phyloP scores from a whole-genome alignment of 2,329 filamentous ascomycete species.

The Aspergillus aculeatinus region DNA sequence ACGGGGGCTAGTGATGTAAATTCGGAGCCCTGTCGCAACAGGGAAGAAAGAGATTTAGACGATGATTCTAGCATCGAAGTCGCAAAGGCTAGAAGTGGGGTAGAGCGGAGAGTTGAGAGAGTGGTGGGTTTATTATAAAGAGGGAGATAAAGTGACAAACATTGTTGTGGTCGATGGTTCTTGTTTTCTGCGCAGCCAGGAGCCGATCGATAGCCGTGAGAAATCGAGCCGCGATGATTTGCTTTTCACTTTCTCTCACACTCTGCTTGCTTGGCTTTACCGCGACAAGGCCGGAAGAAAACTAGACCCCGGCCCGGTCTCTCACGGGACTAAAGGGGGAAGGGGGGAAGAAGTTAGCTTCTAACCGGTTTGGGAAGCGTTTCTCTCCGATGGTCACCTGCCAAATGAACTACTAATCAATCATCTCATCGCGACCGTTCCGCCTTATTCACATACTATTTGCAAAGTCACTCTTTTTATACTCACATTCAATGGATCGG shows the following conservation, averaged over 20 bases:
- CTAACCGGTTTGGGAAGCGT: not conserved
- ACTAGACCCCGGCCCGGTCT: conserved; percentile 21
- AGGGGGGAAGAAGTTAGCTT: too few relatives aligned
- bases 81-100: not conserved
- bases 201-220: conserved; percentile 27
- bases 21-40: conserved; percentile 22
- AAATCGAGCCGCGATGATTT: conserved; percentile 38
- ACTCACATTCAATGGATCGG: too few relatives aligned
- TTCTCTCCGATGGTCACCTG: not conserved
- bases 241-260: conserved; percentile 32
- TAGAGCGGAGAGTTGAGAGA: not conserved
- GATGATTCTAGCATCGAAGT: conserved; percentile 29
- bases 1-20: conserved; percentile 17
- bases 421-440: not conserved
- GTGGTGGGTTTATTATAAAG: conserved; percentile 13
- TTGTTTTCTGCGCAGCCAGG: conserved; percentile 1
- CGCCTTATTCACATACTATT: too few relatives aligned
- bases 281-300: conserved; percentile 17
- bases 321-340: conserved; percentile 29
- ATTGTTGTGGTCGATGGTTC: conserved; percentile 7
- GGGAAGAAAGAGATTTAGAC: conserved; percentile 15
- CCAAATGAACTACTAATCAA: not conserved
- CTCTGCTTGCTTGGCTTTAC: too few relatives aligned
- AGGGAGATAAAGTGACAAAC: conserved; percentile 9
- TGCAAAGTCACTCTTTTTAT: too few relatives aligned